Conservation (phyloP, 2,329 filamentous ascomycete species). For the Calycina marina region DNA sequence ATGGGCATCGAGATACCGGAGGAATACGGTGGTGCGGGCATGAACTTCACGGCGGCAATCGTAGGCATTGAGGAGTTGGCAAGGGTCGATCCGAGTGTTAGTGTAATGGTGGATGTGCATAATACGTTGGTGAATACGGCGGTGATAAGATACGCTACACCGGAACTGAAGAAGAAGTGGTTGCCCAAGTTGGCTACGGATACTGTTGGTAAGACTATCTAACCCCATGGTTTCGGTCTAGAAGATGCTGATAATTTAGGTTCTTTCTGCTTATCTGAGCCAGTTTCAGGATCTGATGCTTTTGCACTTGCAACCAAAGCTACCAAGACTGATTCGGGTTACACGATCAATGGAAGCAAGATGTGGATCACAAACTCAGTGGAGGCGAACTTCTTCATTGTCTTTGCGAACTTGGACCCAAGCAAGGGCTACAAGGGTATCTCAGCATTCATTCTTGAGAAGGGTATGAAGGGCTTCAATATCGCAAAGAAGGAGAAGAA, state of each 20-base stretch:
- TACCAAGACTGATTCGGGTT: conserved; percentile 67
- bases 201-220: conserved; percentile 46
- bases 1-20: conserved; percentile 98
- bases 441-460: conserved; percentile 89
- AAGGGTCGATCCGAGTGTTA: conserved; percentile 84
- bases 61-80: conserved; percentile 95
- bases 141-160: conserved; percentile 69
- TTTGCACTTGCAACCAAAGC: conserved; percentile 92
- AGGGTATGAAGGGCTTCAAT: conserved; percentile 73
- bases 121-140: conserved; percentile 96
- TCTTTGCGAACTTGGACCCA: conserved; percentile 90
- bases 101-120: conserved; percentile 91
- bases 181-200: conserved; percentile 80
- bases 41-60: conserved; percentile 97
- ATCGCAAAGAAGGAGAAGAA: conserved; percentile 99
- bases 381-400: conserved; percentile 90
- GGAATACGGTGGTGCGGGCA: conserved; percentile 88
- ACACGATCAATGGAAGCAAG: conserved; percentile 80
- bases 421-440: conserved; percentile 94
- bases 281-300: conserved; percentile 84
- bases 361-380: conserved; percentile 99
- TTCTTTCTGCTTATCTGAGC: conserved; percentile 87
- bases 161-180: conserved; percentile 68
- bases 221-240: too few relatives aligned
- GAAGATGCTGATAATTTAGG: too few relatives aligned